Evolutionary conservation across 352 stramenopile species (phyloP), one percentile per base, ranked within the genome.

Genomic region (Peronospora tabacina): DNA sequence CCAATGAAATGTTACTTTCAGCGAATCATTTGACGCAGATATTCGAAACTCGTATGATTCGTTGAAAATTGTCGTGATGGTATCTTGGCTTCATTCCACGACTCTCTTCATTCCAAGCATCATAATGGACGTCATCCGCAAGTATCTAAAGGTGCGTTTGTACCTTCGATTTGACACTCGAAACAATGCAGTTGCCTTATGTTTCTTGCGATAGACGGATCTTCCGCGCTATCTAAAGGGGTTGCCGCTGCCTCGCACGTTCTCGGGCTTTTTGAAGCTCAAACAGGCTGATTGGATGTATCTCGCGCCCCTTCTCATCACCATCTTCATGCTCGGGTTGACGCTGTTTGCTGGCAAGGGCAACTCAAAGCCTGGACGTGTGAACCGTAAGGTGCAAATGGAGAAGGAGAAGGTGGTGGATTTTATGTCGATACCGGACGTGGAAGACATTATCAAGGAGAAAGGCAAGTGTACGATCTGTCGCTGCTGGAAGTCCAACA

Each of bases 401-500:
- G 72, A 87, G 54, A 90, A 89, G 67, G 78, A 88, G 11, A 92
- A 92, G 55, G 78, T 92, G 29, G 82, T 85, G 15, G 62, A 86
- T 56, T 75, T 86, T 30, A 45, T 85, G 26, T 57, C 70, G 15
- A 44, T 89, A 42, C 69, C 68, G 12, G 82, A 92, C 38, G 72
- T 92, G 44, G 82, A 92, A 61, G 82, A 92, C 32, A 62, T 92
- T 41, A 69, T 80, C 44, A 62, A 67, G 33, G 85, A 86, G 55
- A 88, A 87, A 61, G 70, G 80, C 52, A 92, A 92, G 53, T 92
- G 82, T 66, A 68, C 70, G 32, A 49, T 90, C 38, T 92, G 82
- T 66, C 75, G 82, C 51, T 92, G 82, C 67, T 92, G 82, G 82
- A 92, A 92, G 66, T 92, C 82, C 37, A 92, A 92, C 70, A 88